These are phyloP conservation scores for Talaromyces sp. DNA, from an alignment of 2,329 filamentous ascomycete species.

Conservation along the genomic window DNA sequence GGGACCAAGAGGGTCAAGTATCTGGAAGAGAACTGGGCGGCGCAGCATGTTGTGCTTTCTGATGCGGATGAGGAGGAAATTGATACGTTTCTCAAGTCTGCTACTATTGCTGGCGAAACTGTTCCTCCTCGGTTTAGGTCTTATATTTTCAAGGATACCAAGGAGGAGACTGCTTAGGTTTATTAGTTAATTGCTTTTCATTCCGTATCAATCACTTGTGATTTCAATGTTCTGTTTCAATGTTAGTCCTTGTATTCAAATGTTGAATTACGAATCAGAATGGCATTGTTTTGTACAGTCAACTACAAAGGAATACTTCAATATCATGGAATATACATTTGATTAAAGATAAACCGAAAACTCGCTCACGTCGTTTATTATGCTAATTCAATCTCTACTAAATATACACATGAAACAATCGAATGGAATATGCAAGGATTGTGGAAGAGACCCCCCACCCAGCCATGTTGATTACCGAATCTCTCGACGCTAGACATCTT, in stretches of 20 bases:
- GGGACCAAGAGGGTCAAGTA: slow-evolving; percentile 20
- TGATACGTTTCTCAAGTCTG: slow-evolving; percentile 1
- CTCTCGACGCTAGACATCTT: background rate
- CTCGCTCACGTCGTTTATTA: background rate
- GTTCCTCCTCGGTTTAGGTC: slow-evolving; percentile 1
- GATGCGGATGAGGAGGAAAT: slow-evolving; percentile 7
- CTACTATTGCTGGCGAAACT: slow-evolving; percentile 3
- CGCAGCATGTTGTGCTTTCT: background rate
- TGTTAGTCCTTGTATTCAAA: background rate
- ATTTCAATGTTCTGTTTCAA: background rate
- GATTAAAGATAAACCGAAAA: background rate
- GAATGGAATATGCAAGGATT: slow-evolving; percentile 13
- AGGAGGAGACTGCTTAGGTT: background rate
- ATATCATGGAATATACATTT: background rate
- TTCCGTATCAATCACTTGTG: background rate
- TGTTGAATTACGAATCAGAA: background rate
- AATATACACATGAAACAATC: background rate
- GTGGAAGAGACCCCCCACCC: background rate
- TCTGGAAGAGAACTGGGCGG: slow-evolving; percentile 10
- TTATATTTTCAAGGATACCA: slow-evolving; percentile 7
- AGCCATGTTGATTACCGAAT: background rate
- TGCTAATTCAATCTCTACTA: background rate
- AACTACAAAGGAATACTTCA: background rate
- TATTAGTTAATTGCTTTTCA: background rate
- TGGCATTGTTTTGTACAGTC: background rate